These are phyloP conservation scores for Cadophora sp. DNA, from an alignment of 2,329 filamentous ascomycete species.

Conservation along the genomic window DNA sequence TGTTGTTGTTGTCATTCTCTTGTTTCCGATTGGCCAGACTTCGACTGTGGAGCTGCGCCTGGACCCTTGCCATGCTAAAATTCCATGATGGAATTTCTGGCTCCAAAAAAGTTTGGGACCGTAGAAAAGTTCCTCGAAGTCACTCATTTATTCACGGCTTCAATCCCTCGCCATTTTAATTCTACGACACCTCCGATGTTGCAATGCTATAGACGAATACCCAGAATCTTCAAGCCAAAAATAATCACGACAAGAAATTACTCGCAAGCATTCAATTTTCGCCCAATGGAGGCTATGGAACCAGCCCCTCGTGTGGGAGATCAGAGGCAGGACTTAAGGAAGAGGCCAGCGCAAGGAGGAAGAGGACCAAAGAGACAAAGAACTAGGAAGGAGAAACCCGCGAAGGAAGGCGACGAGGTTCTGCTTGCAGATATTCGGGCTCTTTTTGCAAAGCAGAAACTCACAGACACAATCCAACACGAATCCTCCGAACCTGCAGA, in stretches of 20 bases:
- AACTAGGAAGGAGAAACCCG: slow-evolving; percentile 60
- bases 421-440: slow-evolving; percentile 67
- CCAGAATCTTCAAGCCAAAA: neutral
- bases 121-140: neutral
- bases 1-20: neutral
- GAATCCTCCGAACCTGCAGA: slow-evolving; percentile 7
- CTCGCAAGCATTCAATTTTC: slow-evolving; percentile 21
- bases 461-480: slow-evolving; percentile 38
- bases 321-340: slow-evolving; percentile 34
- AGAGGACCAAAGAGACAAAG: slow-evolving; percentile 55
- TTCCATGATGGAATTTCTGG: neutral
- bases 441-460: slow-evolving; percentile 51
- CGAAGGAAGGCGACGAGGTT: slow-evolving; percentile 71
- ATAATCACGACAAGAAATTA: neutral
- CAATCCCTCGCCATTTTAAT: neutral
- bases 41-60: neutral
- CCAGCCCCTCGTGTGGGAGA: slow-evolving; percentile 1
- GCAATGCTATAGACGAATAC: slow-evolving; percentile 15
- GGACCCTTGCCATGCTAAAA: slow-evolving; percentile 2
- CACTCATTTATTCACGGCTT: neutral
- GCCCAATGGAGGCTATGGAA: slow-evolving; percentile 27
- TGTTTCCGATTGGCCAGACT: neutral
- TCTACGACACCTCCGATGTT: slow-evolving; percentile 3
- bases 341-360: slow-evolving; percentile 43
- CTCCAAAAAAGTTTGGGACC: neutral